These are phyloP conservation scores for Ogataea trehalophila DNA, from an alignment of 805 yeast species.

Conservation along the genomic window DNA sequence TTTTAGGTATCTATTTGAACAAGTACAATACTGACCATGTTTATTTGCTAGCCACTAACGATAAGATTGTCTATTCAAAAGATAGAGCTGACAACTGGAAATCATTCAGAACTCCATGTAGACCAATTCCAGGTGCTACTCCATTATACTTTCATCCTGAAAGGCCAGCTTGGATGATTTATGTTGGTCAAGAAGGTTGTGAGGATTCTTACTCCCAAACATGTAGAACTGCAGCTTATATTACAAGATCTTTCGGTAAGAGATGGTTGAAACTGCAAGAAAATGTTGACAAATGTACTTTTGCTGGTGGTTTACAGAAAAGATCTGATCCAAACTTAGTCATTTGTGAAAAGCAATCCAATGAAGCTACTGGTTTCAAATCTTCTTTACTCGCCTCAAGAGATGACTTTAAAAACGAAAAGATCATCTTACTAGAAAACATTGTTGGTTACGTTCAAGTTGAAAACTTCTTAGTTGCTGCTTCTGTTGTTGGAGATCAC, in stretches of 20 bases:
- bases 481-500: constrained; percentile 44
- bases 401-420: constrained; percentile 42
- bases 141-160: constrained; percentile 63
- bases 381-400: constrained; percentile 40
- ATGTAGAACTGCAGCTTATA: constrained; percentile 56
- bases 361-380: constrained; percentile 30
- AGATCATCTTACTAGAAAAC: constrained; percentile 41
- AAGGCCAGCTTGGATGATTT: constrained; percentile 57
- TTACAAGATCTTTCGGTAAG: constrained; percentile 63
- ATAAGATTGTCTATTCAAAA: constrained; percentile 50
- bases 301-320: constrained; percentile 45
- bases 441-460: constrained; percentile 68
- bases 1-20: constrained; percentile 53
- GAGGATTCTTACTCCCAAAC: constrained; percentile 35
- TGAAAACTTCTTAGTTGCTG: constrained; percentile 68
- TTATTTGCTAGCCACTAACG: constrained; percentile 43
- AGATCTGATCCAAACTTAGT: constrained; percentile 46
- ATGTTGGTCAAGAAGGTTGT: constrained; percentile 62
- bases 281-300: constrained; percentile 61
- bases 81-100: constrained; percentile 66
- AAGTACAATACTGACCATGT: constrained; percentile 50
- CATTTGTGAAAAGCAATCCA: constrained; percentile 50
- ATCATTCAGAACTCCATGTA: constrained; percentile 48
- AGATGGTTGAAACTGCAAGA: constrained; percentile 52
- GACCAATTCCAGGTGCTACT: constrained; percentile 35